Evolutionary conservation across 352 stramenopile species (phyloP).

Genomic region (Globisporangium radiosum): DNA sequence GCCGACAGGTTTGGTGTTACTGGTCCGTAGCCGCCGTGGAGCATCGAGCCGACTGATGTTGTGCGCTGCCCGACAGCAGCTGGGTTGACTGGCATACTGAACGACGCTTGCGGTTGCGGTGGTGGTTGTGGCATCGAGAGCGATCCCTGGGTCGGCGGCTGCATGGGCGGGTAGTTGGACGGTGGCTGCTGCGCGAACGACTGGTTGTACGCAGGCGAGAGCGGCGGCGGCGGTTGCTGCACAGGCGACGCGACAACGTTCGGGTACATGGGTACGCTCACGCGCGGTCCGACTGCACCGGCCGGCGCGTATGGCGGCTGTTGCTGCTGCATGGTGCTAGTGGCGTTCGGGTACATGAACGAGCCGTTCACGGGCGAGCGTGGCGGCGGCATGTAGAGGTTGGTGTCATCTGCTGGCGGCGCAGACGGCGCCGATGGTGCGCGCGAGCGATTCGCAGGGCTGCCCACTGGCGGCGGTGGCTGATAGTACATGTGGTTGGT

Average conservation of each 20-base stretch:
- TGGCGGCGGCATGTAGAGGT: constrained; percentile 15
- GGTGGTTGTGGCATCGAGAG: constrained; percentile 8
- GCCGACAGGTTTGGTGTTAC: constrained; percentile 21
- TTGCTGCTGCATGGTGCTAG: background rate
- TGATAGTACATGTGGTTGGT: constrained; percentile 6
- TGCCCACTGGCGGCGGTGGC: constrained; percentile 8
- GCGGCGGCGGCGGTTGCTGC: background rate
- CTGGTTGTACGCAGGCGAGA: constrained; percentile 6
- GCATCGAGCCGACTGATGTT: constrained; percentile 9
- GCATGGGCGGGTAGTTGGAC: constrained; percentile 5
- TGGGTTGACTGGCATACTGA: background rate
- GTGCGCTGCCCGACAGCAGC: background rate
- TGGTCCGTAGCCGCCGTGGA: constrained; percentile 39
- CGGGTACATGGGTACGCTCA: constrained; percentile 9
- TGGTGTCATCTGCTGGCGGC: constrained; percentile 25
- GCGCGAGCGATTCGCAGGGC: constrained; percentile 2
- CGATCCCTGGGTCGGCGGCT: constrained; percentile 11
- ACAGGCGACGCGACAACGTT: background rate
- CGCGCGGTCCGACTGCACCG: constrained; percentile 1
- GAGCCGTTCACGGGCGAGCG: constrained; percentile 15
- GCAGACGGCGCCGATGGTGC: constrained; percentile 32
- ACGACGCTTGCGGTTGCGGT: background rate
- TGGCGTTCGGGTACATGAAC: constrained; percentile 12
- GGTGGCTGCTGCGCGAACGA: constrained; percentile 1
- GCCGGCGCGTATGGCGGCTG: background rate